These are phyloP conservation scores for Fusarium decemcellulare DNA, from an alignment of 2,329 filamentous ascomycete genomes.

Conservation along the genomic window DNA sequence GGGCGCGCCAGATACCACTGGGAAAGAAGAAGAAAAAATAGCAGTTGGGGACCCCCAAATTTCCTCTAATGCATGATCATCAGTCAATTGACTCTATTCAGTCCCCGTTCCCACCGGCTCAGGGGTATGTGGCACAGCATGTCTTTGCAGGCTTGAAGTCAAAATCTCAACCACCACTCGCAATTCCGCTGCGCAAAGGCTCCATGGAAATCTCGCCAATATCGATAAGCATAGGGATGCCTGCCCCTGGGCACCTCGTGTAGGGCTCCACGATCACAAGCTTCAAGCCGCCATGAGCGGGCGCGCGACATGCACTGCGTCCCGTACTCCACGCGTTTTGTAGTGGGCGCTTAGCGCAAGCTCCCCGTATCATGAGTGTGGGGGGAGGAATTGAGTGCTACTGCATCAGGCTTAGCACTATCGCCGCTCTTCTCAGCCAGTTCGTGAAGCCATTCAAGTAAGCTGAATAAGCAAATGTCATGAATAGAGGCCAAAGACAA, in stretches of 20 bases:
- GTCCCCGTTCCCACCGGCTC: slow-evolving; percentile 16
- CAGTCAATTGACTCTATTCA: slow-evolving; percentile 31
- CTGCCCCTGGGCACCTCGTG: neutral
- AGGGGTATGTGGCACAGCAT: slow-evolving; percentile 23
- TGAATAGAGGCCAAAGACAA: too few relatives aligned
- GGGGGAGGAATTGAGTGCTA: slow-evolving; percentile 20
- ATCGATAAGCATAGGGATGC: slow-evolving; percentile 24
- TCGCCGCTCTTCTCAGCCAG: neutral
- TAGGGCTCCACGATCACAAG: slow-evolving; percentile 32
- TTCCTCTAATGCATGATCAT: slow-evolving; percentile 39
- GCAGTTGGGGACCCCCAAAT: slow-evolving; percentile 5
- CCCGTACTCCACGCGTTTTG: slow-evolving; percentile 25
- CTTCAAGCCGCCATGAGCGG: slow-evolving; percentile 7
- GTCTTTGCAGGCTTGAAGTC: slow-evolving; percentile 18
- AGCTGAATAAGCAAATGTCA: neutral
- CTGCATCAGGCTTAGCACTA: neutral
- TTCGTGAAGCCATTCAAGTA: neutral
- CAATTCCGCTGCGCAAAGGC: neutral
- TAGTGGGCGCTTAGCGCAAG: slow-evolving; percentile 33
- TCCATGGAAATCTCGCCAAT: slow-evolving; percentile 12
- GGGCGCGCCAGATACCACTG: neutral
- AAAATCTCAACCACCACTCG: slow-evolving; percentile 12
- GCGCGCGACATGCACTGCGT: slow-evolving; percentile 4
- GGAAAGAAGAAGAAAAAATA: neutral
- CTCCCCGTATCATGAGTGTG: slow-evolving; percentile 38